Conservation (phyloP, 2,329 filamentous ascomycete genomes). For the Monosporascus sp. region DNA sequence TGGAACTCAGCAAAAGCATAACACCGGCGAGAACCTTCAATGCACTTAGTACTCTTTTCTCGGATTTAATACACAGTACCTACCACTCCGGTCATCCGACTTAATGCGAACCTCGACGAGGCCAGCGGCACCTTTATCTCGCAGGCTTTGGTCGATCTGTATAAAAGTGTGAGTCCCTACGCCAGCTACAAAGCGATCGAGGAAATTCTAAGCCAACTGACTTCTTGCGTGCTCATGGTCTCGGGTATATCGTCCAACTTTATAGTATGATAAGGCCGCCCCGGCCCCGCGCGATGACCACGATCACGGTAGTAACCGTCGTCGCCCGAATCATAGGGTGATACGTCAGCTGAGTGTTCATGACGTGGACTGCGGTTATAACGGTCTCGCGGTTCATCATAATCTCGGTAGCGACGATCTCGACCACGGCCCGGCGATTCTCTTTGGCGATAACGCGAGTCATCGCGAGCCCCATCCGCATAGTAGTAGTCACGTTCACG, state of each 20-base stretch:
- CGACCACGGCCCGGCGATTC: slow-evolving; percentile 14
- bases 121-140: slow-evolving; percentile 23
- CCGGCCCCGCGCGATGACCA: slow-evolving; percentile 20
- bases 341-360: slow-evolving; percentile 17
- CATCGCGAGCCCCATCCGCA: slow-evolving; percentile 4
- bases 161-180: not conserved
- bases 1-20: slow-evolving; percentile 38
- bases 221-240: slow-evolving; percentile 23
- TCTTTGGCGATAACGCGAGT: slow-evolving; percentile 12
- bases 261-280: slow-evolving; percentile 27
- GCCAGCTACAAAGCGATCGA: not conserved
- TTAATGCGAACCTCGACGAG: slow-evolving; percentile 28
- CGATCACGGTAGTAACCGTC: slow-evolving; percentile 21
- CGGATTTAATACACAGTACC: not conserved
- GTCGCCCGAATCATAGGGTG: slow-evolving; percentile 21
- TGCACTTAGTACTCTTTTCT: not conserved
- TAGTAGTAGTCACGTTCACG: slow-evolving; percentile 12
- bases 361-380: slow-evolving; percentile 19
- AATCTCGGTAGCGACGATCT: slow-evolving; percentile 17
- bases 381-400: slow-evolving; percentile 15
- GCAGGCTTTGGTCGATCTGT: slow-evolving; percentile 26
- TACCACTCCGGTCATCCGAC: slow-evolving; percentile 25
- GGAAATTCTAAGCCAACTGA: slow-evolving; percentile 4
- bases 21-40: slow-evolving; percentile 21
- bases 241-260: slow-evolving; percentile 29